Percentiles rank a stretch among this genome's conserved stretches.
phyloP scores from a whole-genome alignment of 345 rosid genomes.

The Sisymbrium altissimum region DNA sequence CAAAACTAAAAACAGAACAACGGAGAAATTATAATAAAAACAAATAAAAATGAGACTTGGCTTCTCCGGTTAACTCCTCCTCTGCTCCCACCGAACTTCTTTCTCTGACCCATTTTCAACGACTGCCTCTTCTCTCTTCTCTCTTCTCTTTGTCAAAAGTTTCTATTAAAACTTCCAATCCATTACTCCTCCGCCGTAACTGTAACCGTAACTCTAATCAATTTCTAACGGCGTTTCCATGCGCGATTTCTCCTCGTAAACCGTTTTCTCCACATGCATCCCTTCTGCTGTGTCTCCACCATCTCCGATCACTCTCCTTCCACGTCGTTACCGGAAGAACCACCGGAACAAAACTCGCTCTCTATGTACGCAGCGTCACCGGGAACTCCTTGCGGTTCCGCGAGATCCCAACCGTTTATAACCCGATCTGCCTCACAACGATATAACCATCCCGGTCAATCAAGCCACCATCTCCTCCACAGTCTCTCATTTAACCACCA shows the following conservation, averaged over 20 bases:
- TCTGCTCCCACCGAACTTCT: not conserved
- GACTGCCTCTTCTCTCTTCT: not conserved
- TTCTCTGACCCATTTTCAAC: not conserved
- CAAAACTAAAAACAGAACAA: not conserved
- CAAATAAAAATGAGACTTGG: not conserved
- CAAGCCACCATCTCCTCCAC: slow-evolving; percentile 11
- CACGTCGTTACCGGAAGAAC: slow-evolving; percentile 26
- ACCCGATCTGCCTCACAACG: slow-evolving; percentile 34
- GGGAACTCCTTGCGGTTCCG: slow-evolving; percentile 15
- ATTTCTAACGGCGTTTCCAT: not conserved
- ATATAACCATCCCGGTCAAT: slow-evolving; percentile 1
- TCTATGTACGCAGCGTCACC: slow-evolving; percentile 21
- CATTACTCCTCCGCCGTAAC: not conserved
- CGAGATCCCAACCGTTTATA: slow-evolving; percentile 29
- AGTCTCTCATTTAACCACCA: slow-evolving; percentile 29
- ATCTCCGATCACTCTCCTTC: slow-evolving; percentile 40
- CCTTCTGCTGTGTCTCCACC: slow-evolving; percentile 47
- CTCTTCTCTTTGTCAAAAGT: not conserved
- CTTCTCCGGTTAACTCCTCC: slow-evolving; percentile 17
- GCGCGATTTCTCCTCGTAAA: not conserved
- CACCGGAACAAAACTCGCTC: not conserved
- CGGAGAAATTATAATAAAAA: not conserved
- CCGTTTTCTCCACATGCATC: slow-evolving; percentile 42
- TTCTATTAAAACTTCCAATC: not conserved
- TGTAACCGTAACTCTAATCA: slow-evolving; percentile 14